Evolutionary conservation across 140 eudicot genomes (phyloP), one percentile per base, ranked within the genome.

Genomic region (Erigeron philadelphicus): DNA sequence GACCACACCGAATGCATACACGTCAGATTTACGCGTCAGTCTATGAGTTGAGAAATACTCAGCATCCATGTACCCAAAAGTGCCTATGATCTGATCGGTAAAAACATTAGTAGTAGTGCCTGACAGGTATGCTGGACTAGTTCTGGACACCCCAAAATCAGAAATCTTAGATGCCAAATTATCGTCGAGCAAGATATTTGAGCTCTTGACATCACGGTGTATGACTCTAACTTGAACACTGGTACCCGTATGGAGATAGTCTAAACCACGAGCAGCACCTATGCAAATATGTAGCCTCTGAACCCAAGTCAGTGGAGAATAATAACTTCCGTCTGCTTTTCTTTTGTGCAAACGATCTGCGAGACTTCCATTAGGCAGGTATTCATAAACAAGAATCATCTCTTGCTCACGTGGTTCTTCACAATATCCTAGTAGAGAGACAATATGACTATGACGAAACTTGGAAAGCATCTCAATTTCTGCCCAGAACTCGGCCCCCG

Each of bases 221-320:
- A 79, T 79, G 72, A 79, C 79, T 74, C 83, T 68, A 1, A 4
- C 1, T 46, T 46, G 69, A 21, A 63, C 76, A 56, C 80, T 58
- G 5, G 76, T 79, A 57, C 83, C 83, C n/a, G 80, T 79, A 16
- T 79, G 83, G 64, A 79, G 76, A 64, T 79, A 79, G 71, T 80
- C 84, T 50, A 80, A 65, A 25, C 84, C 84, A 70, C 84, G 78
- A 8, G 84, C 80, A 11, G 75, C 80, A 64, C 80, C 84, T 69
- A 80, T 58, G 70, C 84, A 74, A 19, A 80, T 65, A 6, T 66
- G 52, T 25, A 80, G 74, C 56, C 81, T 70, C 65, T 77, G 68
- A 59, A 45, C 35, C 81, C 81, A 76, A 5, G 81, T 76, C 18
- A 76, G 15, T 1, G 42, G 12, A 18, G 61, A 54, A 63, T 8